These are phyloP conservation scores for Tricladium varicosporioides DNA, from an alignment of 2,329 filamentous ascomycete species.

Conservation along the genomic window DNA sequence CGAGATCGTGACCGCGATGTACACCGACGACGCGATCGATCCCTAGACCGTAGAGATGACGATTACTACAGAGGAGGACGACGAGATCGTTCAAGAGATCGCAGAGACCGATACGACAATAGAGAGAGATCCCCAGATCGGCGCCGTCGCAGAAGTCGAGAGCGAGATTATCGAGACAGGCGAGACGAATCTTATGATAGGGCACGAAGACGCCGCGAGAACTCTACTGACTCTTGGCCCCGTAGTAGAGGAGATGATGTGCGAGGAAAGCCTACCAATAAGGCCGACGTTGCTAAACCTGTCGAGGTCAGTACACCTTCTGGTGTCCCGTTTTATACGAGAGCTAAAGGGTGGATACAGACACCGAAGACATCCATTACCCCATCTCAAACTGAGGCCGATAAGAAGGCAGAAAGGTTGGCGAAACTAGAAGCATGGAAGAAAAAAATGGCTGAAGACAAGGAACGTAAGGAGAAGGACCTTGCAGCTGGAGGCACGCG, in stretches of 20 bases:
- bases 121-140: slow-evolving; percentile 58
- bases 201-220: slow-evolving; percentile 61
- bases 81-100: slow-evolving; percentile 63
- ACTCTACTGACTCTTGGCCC: slow-evolving; percentile 67
- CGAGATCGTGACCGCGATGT: slow-evolving; percentile 58
- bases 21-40: slow-evolving; percentile 68
- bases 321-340: background rate
- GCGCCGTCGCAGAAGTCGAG: slow-evolving; percentile 61
- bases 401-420: slow-evolving; percentile 76
- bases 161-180: slow-evolving; percentile 65
- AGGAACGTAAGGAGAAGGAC: slow-evolving; percentile 69
- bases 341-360: slow-evolving; percentile 38
- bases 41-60: slow-evolving; percentile 65
- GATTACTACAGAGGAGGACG: slow-evolving; percentile 60
- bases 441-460: slow-evolving; percentile 75
- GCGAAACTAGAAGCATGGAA: slow-evolving; percentile 91
- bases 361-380: slow-evolving; percentile 51
- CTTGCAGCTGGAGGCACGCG: slow-evolving; percentile 62
- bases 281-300: slow-evolving; percentile 47
- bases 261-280: slow-evolving; percentile 51
- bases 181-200: slow-evolving; percentile 73
- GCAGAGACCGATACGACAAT: slow-evolving; percentile 54
- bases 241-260: slow-evolving; percentile 66
- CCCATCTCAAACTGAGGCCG: slow-evolving; percentile 60
- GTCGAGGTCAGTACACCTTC: slow-evolving; percentile 52